A percentile compares a stretch with the other conserved stretches of the same genome.
These are phyloP conservation scores for Zymoseptoria passerinii DNA, from an alignment of 2,329 filamentous ascomycete genomes.

Conservation along the genomic window DNA sequence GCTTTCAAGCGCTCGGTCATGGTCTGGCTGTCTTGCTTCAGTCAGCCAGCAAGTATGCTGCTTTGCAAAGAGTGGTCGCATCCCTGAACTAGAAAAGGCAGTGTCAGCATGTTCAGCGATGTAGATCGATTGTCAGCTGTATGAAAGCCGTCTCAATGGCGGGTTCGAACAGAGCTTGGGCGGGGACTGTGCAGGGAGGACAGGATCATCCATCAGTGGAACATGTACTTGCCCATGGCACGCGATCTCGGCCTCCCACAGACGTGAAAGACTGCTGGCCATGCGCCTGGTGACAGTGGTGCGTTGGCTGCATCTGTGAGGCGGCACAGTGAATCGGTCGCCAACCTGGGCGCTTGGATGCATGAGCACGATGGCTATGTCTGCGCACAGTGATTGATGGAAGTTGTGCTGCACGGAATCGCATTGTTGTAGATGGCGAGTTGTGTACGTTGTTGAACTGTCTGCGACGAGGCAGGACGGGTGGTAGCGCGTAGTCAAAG, in stretches of 20 bases:
- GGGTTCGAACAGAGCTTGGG: no score
- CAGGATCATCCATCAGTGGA: neutral
- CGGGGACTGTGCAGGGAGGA: neutral
- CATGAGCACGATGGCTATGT: neutral
- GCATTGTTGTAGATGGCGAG: neutral
- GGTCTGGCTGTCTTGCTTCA: neutral
- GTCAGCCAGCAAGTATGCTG: neutral
- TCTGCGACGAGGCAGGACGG: neutral
- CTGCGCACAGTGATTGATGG: neutral
- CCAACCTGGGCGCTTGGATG: neutral
- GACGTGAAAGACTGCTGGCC: neutral
- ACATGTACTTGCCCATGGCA: neutral
- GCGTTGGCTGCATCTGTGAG: no score
- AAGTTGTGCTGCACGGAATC: neutral
- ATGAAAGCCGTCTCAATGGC: neutral
- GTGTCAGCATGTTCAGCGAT: neutral
- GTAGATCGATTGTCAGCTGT: neutral
- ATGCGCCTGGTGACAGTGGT: neutral
- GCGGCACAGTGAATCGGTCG: neutral
- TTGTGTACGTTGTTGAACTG: neutral
- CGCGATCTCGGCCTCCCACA: no score
- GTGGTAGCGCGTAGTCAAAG: neutral
- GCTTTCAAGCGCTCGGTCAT: neutral
- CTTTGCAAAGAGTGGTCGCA: neutral
- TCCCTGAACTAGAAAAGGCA: neutral